These are phyloP conservation scores for Curvularia eragrostidis DNA, from an alignment of 2,329 filamentous ascomycete genomes.

Conservation along the genomic window DNA sequence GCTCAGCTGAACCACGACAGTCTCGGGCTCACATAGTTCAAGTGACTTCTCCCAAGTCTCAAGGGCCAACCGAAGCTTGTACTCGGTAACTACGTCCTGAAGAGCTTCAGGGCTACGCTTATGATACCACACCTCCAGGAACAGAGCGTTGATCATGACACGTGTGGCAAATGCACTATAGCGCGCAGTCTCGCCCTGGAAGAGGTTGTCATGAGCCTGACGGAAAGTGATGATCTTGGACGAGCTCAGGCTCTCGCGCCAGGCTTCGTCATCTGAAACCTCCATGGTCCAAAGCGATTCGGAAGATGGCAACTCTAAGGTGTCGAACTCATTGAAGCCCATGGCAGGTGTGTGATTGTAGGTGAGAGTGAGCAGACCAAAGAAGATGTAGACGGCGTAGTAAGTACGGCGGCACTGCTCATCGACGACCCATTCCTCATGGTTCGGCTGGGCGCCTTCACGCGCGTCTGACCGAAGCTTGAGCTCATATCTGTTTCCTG, in stretches of 20 bases:
- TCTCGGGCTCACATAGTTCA: conserved; percentile 90
- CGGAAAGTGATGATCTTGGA: conserved; percentile 85
- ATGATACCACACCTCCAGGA: conserved; percentile 98
- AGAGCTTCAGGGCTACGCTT: conserved; percentile 97
- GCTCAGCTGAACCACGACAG: conserved; percentile 84
- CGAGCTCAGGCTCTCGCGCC: conserved; percentile 77
- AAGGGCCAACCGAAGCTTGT: conserved; percentile 92
- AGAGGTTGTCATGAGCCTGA: conserved; percentile 92
- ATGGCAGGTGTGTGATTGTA: conserved; percentile 99
- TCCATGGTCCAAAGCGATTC: conserved; percentile 94
- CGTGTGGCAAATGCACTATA: conserved; percentile 98
- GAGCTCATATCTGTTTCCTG: conserved; percentile 93
- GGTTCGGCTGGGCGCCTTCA: conserved; percentile 74
- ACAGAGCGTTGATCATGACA: conserved; percentile 98
- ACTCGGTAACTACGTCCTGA: conserved; percentile 96
- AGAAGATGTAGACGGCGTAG: conserved; percentile 99
- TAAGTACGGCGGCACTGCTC: conserved; percentile 96
- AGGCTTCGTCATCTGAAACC: conserved; percentile 76
- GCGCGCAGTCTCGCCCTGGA: conserved; percentile 86
- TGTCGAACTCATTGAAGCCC: conserved; percentile 97
- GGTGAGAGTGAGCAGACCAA: conserved; percentile 89
- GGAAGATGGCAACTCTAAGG: conserved; percentile 87
- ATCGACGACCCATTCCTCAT: conserved; percentile 94
- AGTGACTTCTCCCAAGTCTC: conserved; percentile 99
- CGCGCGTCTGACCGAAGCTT: conserved; percentile 92